Percentiles rank a stretch among this genome's conserved stretches.
These are phyloP conservation scores for Hygrophoropsis aurantiaca DNA, from an alignment of 768 basidiomycete genomes.

Conservation along the genomic window DNA sequence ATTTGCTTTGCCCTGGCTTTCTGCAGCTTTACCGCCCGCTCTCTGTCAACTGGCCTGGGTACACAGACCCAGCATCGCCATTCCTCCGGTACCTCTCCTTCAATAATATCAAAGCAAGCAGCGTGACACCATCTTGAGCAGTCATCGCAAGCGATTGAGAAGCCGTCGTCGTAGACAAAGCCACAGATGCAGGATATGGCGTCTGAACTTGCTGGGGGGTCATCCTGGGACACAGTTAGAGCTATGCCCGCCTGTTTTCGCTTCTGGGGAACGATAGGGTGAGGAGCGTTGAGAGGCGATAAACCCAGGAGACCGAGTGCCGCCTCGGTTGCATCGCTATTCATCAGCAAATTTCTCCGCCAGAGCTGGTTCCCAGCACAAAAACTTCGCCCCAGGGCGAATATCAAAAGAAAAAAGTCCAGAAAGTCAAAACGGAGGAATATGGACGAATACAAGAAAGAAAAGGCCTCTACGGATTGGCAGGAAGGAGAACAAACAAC, in stretches of 20 bases:
- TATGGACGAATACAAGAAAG: no score
- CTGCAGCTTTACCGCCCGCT: constrained; percentile 47
- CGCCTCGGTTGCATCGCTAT: constrained; percentile 59
- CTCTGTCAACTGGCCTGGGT: constrained; percentile 47
- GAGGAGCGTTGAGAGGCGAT: constrained; percentile 35
- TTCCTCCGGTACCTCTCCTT: constrained; percentile 62
- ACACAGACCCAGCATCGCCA: constrained; percentile 76
- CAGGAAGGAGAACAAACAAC: no score
- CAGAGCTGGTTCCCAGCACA: neutral
- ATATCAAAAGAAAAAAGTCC: neutral
- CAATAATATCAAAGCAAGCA: constrained; percentile 67
- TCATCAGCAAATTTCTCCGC: constrained; percentile 30
- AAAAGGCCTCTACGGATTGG: no score
- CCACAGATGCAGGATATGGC: constrained; percentile 75
- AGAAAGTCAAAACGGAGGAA: no score
- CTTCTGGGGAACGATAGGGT: constrained; percentile 41
- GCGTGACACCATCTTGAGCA: constrained; percentile 86
- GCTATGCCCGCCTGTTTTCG: constrained; percentile 30
- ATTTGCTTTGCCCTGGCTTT: constrained; percentile 36
- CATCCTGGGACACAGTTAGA: neutral
- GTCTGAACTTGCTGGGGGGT: constrained; percentile 37
- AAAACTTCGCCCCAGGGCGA: no score
- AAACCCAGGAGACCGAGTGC: constrained; percentile 58
- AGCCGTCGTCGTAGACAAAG: constrained; percentile 74
- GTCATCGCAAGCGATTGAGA: constrained; percentile 80